These are phyloP conservation scores for Earliella scabrosa DNA, from an alignment of 1,284 basidiomycete species.

Conservation along the genomic window DNA sequence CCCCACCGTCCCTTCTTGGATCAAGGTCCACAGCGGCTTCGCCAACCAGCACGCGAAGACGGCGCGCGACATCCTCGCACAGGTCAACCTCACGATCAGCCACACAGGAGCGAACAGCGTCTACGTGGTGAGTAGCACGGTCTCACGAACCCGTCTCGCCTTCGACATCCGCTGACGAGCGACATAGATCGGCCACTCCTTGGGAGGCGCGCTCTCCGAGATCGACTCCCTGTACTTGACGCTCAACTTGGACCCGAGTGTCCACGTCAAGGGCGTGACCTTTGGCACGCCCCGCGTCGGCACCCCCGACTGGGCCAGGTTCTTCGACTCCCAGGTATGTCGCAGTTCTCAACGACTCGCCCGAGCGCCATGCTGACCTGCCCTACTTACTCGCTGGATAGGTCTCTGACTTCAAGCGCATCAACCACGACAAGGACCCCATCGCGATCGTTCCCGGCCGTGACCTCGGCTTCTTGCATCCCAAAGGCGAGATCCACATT, in stretches of 20 bases:
- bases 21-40: slow-evolving; percentile 54
- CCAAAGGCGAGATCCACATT: slow-evolving; percentile 43
- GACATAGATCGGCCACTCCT: slow-evolving; percentile 40
- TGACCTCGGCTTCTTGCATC: slow-evolving; percentile 42
- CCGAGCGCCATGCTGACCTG: not conserved
- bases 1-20: slow-evolving; percentile 45
- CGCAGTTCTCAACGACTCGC: not conserved
- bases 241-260: slow-evolving; percentile 39
- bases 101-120: slow-evolving; percentile 39
- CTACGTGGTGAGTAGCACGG: slow-evolving; percentile 33
- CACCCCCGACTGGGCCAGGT: slow-evolving; percentile 36
- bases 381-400: slow-evolving; percentile 1
- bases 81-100: slow-evolving; percentile 41
- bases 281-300: slow-evolving; percentile 47
- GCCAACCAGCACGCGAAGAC: slow-evolving; percentile 48
- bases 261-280: slow-evolving; percentile 42
- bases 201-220: slow-evolving; percentile 45
- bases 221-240: slow-evolving; percentile 42
- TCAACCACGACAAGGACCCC: slow-evolving; percentile 42
- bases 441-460: slow-evolving; percentile 45
- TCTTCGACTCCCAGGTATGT: slow-evolving; percentile 32
- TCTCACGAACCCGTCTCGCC: not conserved
- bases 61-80: slow-evolving; percentile 40
- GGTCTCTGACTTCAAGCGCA: slow-evolving; percentile 38
- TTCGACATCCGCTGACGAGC: not conserved